Base-by-base conservation (phyloP, 2,329 filamentous ascomycete genomes). In the Chalaropsis ovoidea region DNA sequence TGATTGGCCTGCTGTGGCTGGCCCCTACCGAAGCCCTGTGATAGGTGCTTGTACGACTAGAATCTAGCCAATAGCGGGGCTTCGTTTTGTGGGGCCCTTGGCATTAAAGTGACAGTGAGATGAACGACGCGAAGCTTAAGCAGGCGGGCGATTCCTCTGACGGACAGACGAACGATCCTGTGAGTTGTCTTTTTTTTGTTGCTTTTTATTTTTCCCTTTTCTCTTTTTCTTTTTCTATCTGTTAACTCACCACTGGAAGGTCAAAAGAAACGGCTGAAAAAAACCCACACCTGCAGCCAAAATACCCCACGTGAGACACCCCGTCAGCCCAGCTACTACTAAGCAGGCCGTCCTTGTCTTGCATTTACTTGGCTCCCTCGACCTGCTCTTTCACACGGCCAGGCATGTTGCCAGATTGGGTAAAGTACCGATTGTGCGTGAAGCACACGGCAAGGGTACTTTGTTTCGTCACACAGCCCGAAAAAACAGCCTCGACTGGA, bases 101-200 rank as follows among this genome's bases (percentile, higher is more conserved):
- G 54, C 31, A 7, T 19, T 4, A 58, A 58, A 6, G 3, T n/a
- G 31, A 58, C 17, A 19, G 15, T 6, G 17, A 47, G n/a, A n/a
- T 47, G 43, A 39, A 47, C 43, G 43, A 47, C 43, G 43, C 15
- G 15, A 35, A 22, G 31, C 54, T 11, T 58, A 31, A 39, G 24
- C 15, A 35, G 39, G 54, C 31, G 24, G 54, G 54, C 47, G 54
- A 58, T 58, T 22, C 10, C 24, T 58, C 39, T 58, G 54, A 39
- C 10, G 24, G n/a, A n/a, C 54, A n/a, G 27, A 4, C 52, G 27
- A 22, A 35, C 54, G 24, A 6, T 35, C 3, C 31, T 24, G 47
- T 15, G 19, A 24, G 22, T 22, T 58, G 24, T 45, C n/a, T 61
- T 61, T 24, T 61, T 31, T 49, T n/a, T 15, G 6, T 24, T 52